Evolutionary conservation across 192 early-diverging fungal species (phyloP).

Genomic region (Mortierella antarctica): DNA sequence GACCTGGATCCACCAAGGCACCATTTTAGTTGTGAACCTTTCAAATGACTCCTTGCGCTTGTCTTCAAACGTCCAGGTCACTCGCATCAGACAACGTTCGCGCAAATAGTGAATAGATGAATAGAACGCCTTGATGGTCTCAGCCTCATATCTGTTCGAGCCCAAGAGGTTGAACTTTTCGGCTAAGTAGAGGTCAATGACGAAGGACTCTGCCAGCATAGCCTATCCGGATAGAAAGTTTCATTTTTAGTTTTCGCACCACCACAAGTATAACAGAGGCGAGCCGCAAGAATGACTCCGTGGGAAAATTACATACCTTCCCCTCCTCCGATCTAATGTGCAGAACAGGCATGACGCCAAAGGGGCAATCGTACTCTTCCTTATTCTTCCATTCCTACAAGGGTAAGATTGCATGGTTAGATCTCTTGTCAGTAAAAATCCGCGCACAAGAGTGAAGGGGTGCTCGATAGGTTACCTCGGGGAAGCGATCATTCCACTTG

Average conservation of each 20-base stretch:
- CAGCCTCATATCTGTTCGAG: constrained; percentile 39
- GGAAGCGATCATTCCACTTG: constrained; percentile 21
- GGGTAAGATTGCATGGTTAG: background rate
- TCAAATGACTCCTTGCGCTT: constrained; percentile 28
- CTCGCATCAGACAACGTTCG: constrained; percentile 26
- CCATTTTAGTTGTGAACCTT: constrained; percentile 6
- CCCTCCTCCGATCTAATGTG: constrained; percentile 15
- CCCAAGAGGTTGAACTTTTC: constrained; percentile 32
- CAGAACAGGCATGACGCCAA: constrained; percentile 28
- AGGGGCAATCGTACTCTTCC: constrained; percentile 18
- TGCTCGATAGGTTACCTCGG: background rate
- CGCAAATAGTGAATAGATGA: constrained; percentile 36
- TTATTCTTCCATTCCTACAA: constrained; percentile 2
- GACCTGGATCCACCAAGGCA: constrained; percentile 33
- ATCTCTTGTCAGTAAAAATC: background rate
- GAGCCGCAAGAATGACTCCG: background rate
- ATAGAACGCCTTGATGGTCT: constrained; percentile 36
- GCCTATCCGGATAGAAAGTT: constrained; percentile 7
- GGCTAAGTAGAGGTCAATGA: constrained; percentile 36
- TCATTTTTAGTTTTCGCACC: background rate
- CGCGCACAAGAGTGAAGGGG: background rate
- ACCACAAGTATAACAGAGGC: background rate
- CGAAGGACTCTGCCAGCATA: constrained; percentile 27
- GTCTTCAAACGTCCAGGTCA: constrained; percentile 39
- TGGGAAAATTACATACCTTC: constrained; percentile 14